Base-by-base conservation (phyloP, 1,284 basidiomycete species). In the Phellopilus nigrolimitatus region DNA sequence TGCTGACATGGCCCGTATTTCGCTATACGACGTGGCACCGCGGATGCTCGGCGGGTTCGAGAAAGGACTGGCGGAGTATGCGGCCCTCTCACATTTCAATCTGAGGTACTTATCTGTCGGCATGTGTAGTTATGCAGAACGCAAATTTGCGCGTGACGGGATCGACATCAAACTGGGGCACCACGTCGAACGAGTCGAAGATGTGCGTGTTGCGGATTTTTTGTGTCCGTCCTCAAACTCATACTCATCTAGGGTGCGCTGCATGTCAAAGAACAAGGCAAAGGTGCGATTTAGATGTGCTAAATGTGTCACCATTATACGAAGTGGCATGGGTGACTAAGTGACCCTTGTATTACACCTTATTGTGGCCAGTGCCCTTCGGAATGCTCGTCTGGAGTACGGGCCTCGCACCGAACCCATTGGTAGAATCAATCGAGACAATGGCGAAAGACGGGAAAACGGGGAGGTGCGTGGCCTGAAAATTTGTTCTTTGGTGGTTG, bases 311-410 rank as follows among this genome's bases (percentile, higher is more conserved):
- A 43, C 42, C 52, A 46, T 55, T 33, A 50, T 50, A 31, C 19
- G 7, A 17, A 37, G 15, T 17, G 10, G 8, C 34, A 7, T 13
- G 8, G n/a, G 34, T 15, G n/a, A n/a, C n/a, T n/a, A n/a, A n/a
- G n/a, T n/a, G n/a, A n/a, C n/a, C n/a, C 34, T 10, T 37, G 15
- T 37, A 10, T 37, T 37, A n/a, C n/a, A 37, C 2, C 19, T 28
- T 44, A 10, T 28, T 17, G 3, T 28, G 28, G 4, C 36, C 24
- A 87, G 86, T 89, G 22, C 82, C 80, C 10, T 90, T 85, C 63
- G 91, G 91, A 12, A 70, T 93, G 33, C 75, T 91, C 4, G 89
- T 95, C 15, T 93, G 91, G 92, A 85, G 82, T 58, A 92, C 91
- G 3, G 90, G 89, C 2, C 72, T 94, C 7, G 77, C 87, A 7